Evolutionary conservation across 2,329 filamentous ascomycete species (phyloP).

Genomic region (Sclerotinia borealis): DNA sequence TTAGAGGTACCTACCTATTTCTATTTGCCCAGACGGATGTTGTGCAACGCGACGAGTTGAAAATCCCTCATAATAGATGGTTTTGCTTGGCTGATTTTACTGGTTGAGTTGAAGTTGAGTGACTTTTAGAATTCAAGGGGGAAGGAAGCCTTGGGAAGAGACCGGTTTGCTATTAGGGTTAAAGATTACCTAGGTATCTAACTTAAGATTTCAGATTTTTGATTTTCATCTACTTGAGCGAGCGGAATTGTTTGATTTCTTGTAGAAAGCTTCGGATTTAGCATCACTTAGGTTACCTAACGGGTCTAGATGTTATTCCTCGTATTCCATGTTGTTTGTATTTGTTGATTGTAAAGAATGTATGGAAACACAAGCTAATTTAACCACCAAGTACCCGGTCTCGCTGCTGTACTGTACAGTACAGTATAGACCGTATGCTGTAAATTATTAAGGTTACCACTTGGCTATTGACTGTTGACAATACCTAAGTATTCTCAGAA

Average conservation of each 20-base stretch:
- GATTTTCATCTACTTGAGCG: background rate
- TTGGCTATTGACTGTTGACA: no score
- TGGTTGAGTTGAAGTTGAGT: background rate
- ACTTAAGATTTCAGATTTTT: background rate
- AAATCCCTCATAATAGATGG: background rate
- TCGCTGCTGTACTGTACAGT: background rate
- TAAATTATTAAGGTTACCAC: background rate
- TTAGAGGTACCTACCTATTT: no score
- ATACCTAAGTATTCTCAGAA: no score
- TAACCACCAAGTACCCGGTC: background rate
- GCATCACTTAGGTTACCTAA: no score
- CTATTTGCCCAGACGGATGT: background rate
- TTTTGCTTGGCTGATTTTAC: background rate
- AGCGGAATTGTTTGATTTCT: background rate
- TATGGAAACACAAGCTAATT: background rate
- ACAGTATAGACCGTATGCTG: background rate
- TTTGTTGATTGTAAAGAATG: background rate
- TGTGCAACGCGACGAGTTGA: background rate
- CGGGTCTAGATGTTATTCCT: background rate
- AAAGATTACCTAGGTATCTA: background rate
- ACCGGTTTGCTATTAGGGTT: background rate
- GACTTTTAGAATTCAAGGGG: no score
- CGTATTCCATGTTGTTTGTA: background rate
- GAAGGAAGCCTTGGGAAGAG: background rate
- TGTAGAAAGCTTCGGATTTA: background rate